A percentile compares a stretch with the other conserved stretches of the same genome.
These are phyloP conservation scores for Myochromella boudieri DNA, from an alignment of 768 basidiomycete species.

Conservation along the genomic window DNA sequence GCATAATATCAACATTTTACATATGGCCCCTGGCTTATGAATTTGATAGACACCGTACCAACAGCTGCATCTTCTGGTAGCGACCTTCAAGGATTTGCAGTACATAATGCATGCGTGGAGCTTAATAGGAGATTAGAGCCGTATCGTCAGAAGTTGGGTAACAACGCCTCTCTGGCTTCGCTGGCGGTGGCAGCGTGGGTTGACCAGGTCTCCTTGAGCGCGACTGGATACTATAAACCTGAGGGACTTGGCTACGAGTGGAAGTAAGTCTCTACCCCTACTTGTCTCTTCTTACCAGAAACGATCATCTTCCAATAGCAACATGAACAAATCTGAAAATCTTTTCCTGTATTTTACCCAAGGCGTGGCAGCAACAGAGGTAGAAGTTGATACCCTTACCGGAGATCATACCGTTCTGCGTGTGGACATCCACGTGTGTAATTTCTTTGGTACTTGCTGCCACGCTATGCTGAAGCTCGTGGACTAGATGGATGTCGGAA, in stretches of 20 bases:
- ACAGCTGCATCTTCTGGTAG: slow-evolving; percentile 16
- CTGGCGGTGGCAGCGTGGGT: slow-evolving; percentile 14
- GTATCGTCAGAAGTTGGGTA: slow-evolving; percentile 12
- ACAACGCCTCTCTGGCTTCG: slow-evolving; percentile 8
- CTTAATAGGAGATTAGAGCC: slow-evolving; percentile 15
- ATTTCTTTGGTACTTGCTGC: neutral
- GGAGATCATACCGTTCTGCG: slow-evolving; percentile 18
- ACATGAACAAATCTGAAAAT: slow-evolving; percentile 16
- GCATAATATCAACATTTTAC: neutral
- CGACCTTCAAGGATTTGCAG: slow-evolving; percentile 16
- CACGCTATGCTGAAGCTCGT: neutral
- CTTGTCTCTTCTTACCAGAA: neutral
- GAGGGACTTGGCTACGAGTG: slow-evolving; percentile 15
- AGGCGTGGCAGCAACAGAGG: slow-evolving; percentile 17
- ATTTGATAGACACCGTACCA: slow-evolving; percentile 4
- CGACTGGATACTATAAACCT: slow-evolving; percentile 14
- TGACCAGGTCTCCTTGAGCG: slow-evolving; percentile 15
- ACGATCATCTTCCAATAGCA: neutral
- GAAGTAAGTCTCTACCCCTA: slow-evolving; percentile 6
- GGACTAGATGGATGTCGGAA: slow-evolving; percentile 16
- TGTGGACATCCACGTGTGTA: slow-evolving; percentile 14
- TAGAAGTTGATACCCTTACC: slow-evolving; percentile 15
- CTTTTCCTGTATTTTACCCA: slow-evolving; percentile 18
- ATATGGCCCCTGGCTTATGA: too few species aligned
- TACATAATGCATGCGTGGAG: slow-evolving; percentile 18